Percentiles rank a stretch among this genome's conserved stretches.
Evolutionary conservation across 495 filamentous ascomycete species (phyloP).

Genomic region (Penicillium coprophilum): DNA sequence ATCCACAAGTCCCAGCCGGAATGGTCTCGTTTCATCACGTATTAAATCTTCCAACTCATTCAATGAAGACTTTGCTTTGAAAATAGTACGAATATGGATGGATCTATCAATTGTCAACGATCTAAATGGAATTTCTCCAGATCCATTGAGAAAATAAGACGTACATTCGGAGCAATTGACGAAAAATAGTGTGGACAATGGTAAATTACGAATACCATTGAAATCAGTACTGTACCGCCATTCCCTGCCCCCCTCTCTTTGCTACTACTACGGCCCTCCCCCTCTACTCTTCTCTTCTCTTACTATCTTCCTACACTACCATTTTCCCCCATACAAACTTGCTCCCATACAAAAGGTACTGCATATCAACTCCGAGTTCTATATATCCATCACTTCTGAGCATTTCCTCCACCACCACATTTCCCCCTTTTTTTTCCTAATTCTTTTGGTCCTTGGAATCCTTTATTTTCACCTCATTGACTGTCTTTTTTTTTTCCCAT

Average conservation of each 20-base stretch:
- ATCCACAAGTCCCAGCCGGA: slow-evolving; percentile 20
- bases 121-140: not conserved
- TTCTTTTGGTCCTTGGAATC: slow-evolving; percentile 18
- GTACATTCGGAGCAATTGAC: not conserved
- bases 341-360: slow-evolving; percentile 54
- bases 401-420: slow-evolving; percentile 20
- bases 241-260: slow-evolving; percentile 32
- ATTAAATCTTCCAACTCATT: not conserved
- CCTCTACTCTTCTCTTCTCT: slow-evolving; percentile 40
- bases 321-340: slow-evolving; percentile 60
- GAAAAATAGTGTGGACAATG: not conserved
- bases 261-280: slow-evolving; percentile 60
- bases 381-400: slow-evolving; percentile 33
- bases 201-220: slow-evolving; percentile 2
- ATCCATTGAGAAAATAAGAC: not conserved
- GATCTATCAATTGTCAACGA: not conserved
- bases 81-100: not conserved
- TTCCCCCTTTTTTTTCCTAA: slow-evolving; percentile 25
- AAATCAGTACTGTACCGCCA: slow-evolving; percentile 7
- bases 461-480: slow-evolving; percentile 18
- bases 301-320: slow-evolving; percentile 54
- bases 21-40: slow-evolving; percentile 19
- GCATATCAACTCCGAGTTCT: slow-evolving; percentile 38
- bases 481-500: slow-evolving; percentile 25
- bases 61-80: not conserved